Evolutionary conservation across 331 rosid species (phyloP), one percentile per base, ranked within the genome.

Genomic region (Telfairia occidentalis): DNA sequence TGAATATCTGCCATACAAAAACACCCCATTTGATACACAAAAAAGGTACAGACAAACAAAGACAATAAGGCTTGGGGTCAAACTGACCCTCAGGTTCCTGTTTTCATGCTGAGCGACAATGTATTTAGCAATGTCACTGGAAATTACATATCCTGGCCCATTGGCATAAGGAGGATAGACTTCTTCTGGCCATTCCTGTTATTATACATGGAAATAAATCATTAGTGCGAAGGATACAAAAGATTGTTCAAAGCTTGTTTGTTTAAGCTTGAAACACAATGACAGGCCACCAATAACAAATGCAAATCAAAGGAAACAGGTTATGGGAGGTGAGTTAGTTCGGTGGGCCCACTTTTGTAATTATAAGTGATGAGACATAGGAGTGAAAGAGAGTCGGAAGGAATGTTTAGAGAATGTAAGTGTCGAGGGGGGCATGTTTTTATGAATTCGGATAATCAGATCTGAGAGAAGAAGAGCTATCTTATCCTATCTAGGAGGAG

Each of bases 151-250:
- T 58, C 92, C 97, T 37, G 97, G 98, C 54, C 98, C 98, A 80
- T 94, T 94, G 63, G 98, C 97, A 5, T 91, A 94, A 52, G 97
- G 98, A 74, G 97, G 98, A 84, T 94, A 94, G 26, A 83, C 86
- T 85, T 70, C 92, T 87, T 89, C 97, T 0, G 97, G 98, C 98
- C 98, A 94, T 76, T 94, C 98, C 98, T 91, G 89, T 83, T 11
- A 78, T 43, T 12, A 34, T 58, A 43, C 48, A 43, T 60, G 18
- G 28, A 15, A n/a, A 60, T 16, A 28, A 58, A 12, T 59, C 71
- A n/a, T 58, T 75, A 5, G 71, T 15, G 4, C 55, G 10, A 37
- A 54, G 26, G 37, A 35, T 54, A 74, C 49, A 40, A 57, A 53
- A 32, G 16, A 32, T 34, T 52, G 52, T 69, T 26, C 40, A 70